phyloP scores from a whole-genome alignment of 805 yeast species.

The Hanseniaspora occidentalis region DNA sequence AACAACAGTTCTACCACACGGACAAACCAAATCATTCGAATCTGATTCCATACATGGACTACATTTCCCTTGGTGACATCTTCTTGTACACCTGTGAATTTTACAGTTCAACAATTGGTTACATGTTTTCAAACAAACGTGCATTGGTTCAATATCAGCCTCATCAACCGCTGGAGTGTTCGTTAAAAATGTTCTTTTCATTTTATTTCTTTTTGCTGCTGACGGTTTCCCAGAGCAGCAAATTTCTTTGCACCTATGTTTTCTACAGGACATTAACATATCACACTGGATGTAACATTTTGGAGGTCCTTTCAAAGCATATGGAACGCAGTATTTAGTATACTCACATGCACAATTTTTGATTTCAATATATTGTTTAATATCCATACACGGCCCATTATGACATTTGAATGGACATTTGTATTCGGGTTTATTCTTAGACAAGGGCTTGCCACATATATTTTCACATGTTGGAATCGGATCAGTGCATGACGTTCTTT shows the following conservation, averaged over 20 bases:
- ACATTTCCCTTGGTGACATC: conserved; percentile 74
- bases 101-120: conserved; percentile 52
- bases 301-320: conserved; percentile 46
- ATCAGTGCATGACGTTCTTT: conserved; percentile 55
- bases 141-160: conserved; percentile 57
- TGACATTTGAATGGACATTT: conserved; percentile 61
- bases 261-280: conserved; percentile 63
- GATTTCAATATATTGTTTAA: conserved; percentile 44
- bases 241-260: conserved; percentile 55
- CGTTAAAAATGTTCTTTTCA: conserved; percentile 17
- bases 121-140: conserved; percentile 60
- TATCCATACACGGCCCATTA: conserved; percentile 56
- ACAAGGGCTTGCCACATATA: conserved; percentile 46
- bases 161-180: conserved; percentile 31
- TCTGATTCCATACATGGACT: conserved; percentile 70
- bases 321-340: conserved; percentile 47
- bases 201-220: conserved; percentile 41
- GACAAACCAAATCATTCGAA: conserved; percentile 66
- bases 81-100: conserved; percentile 51
- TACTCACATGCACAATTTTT: conserved; percentile 52
- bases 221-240: conserved; percentile 62
- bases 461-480: conserved; percentile 66
- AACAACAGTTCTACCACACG: conserved; percentile 68
- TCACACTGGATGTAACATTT: conserved; percentile 60
- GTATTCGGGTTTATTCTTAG: conserved; percentile 59